These are phyloP conservation scores for Chytridium lagenaria DNA, from an alignment of 371 early-diverging fungal genomes.

Conservation along the genomic window DNA sequence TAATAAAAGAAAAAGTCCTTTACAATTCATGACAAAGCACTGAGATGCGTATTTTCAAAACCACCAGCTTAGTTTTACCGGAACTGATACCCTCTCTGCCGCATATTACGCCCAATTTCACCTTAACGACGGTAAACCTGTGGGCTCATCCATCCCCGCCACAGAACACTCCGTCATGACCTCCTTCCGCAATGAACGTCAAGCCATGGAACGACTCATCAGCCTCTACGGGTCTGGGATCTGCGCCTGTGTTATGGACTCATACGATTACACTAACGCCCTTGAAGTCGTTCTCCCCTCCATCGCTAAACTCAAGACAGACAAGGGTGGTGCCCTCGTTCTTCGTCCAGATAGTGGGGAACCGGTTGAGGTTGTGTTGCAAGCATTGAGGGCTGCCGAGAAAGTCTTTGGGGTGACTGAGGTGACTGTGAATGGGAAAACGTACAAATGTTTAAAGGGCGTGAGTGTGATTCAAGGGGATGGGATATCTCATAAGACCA, in stretches of 20 bases:
- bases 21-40: no score
- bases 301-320: slow-evolving; percentile 60
- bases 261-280: slow-evolving; percentile 69
- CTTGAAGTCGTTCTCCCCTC: slow-evolving; percentile 72
- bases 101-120: slow-evolving; percentile 75
- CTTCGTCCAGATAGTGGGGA: slow-evolving; percentile 87
- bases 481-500: slow-evolving; percentile 63
- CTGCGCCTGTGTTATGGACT: slow-evolving; percentile 82
- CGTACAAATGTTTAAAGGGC: slow-evolving; percentile 63
- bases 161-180: slow-evolving; percentile 93
- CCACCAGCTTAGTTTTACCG: slow-evolving; percentile 71
- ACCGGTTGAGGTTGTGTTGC: slow-evolving; percentile 72
- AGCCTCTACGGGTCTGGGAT: slow-evolving; percentile 71
- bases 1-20: no score
- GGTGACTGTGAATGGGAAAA: slow-evolving; percentile 65
- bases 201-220: slow-evolving; percentile 69
- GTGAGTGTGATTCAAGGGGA: slow-evolving; percentile 83
- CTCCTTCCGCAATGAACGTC: slow-evolving; percentile 65
- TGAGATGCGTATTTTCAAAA: no score
- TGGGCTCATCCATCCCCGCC: slow-evolving; percentile 80
- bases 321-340: slow-evolving; percentile 76
- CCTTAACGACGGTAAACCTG: slow-evolving; percentile 72
- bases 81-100: slow-evolving; percentile 79
- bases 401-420: slow-evolving; percentile 73
- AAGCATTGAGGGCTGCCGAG: slow-evolving; percentile 73